These are phyloP conservation scores for Nicotiana noctiflora DNA, from an alignment of 257 asterid species.

Conservation along the genomic window DNA sequence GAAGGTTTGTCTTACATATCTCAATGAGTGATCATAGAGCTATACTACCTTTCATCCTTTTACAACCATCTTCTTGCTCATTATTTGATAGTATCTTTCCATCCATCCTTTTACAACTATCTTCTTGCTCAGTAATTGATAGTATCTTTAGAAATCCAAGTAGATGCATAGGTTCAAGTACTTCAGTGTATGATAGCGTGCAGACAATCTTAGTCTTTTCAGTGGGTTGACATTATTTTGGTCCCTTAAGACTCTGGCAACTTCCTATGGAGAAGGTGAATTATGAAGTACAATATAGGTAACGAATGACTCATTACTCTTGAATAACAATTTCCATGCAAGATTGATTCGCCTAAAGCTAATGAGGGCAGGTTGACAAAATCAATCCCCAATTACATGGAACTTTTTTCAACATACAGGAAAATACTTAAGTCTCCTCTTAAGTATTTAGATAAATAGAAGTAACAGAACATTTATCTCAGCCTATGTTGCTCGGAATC, in stretches of 20 bases:
- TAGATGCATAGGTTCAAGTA: neutral
- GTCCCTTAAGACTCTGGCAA: neutral
- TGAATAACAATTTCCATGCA: neutral
- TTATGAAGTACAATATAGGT: neutral
- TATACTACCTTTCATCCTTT: neutral
- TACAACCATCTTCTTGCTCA: neutral
- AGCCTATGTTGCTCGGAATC: neutral
- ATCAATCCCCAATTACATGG: neutral
- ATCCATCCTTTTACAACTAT: neutral
- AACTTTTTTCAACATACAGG: neutral
- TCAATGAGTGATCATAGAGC: neutral
- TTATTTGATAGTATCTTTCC: neutral
- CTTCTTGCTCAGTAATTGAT: neutral
- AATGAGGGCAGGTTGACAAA: neutral
- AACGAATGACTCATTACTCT: neutral
- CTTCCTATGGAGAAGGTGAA: neutral
- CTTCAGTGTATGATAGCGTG: neutral
- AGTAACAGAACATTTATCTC: neutral
- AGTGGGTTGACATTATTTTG: neutral
- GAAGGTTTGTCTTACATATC: constrained; percentile 45
- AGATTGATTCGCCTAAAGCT: neutral
- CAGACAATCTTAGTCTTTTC: neutral
- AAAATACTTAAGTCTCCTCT: neutral
- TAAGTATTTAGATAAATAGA: neutral
- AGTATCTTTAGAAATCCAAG: neutral